Percentiles rank a stretch among this genome's conserved stretches.
Evolutionary conservation across 2,329 filamentous ascomycete genomes (phyloP).

Genomic region (Colletotrichum eleusines): DNA sequence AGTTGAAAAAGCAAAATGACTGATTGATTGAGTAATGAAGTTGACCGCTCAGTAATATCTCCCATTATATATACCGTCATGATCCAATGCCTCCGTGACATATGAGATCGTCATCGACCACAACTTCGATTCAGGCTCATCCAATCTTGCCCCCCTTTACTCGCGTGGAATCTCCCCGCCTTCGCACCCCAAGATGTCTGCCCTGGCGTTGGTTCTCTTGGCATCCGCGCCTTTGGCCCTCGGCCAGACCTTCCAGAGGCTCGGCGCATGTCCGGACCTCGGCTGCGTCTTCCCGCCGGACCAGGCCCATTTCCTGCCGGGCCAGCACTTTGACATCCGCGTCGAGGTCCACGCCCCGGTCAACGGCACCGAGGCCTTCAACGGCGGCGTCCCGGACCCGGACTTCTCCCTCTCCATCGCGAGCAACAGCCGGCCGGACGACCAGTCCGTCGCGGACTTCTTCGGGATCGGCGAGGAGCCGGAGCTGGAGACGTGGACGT

Average conservation of each 20-base stretch:
- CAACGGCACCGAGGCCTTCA: slow-evolving; percentile 83
- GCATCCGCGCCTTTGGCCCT: slow-evolving; percentile 55
- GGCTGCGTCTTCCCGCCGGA: slow-evolving; percentile 72
- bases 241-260: slow-evolving; percentile 70
- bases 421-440: slow-evolving; percentile 66
- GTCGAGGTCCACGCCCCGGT: slow-evolving; percentile 85
- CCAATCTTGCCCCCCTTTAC: slow-evolving; percentile 1
- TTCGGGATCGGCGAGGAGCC: slow-evolving; percentile 82
- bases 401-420: slow-evolving; percentile 80
- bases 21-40: background rate
- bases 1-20: background rate
- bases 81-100: too few species aligned
- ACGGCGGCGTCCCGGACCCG: slow-evolving; percentile 75
- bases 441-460: slow-evolving; percentile 71
- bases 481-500: slow-evolving; percentile 84
- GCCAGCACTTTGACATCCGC: slow-evolving; percentile 86
- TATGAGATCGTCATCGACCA: background rate
- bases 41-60: background rate
- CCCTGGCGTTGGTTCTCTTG: slow-evolving; percentile 50
- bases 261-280: slow-evolving; percentile 70
- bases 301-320: slow-evolving; percentile 83
- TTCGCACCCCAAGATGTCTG: slow-evolving; percentile 49
- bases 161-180: background rate
- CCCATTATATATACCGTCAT: background rate
- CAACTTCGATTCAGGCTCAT: background rate